Evolutionary conservation across 208 protist species (phyloP).

Genomic region (Crithidia fasciculata): DNA sequence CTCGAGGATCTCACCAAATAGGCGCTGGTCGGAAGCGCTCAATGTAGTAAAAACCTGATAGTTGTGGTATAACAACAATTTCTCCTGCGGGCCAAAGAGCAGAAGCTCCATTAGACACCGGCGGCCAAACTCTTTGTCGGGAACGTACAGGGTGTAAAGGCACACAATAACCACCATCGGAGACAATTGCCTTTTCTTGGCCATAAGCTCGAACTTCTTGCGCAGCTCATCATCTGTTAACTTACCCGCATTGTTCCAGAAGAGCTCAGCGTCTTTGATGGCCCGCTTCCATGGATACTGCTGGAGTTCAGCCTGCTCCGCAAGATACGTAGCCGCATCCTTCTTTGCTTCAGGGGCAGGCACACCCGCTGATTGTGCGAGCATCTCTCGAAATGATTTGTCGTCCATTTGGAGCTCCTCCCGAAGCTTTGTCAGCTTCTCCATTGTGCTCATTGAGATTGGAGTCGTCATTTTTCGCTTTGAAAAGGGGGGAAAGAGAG

Average conservation of each 20-base stretch:
- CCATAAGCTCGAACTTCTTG: background rate
- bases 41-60: background rate
- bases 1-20: background rate
- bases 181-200: background rate
- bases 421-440: background rate
- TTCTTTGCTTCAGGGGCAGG: background rate
- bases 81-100: conserved; percentile 1
- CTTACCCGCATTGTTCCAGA: background rate
- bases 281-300: background rate
- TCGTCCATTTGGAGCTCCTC: background rate
- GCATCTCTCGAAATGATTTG: background rate
- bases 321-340: background rate
- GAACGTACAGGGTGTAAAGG: background rate
- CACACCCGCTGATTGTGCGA: background rate
- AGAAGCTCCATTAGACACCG: background rate
- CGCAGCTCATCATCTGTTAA: background rate
- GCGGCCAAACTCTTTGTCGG: conserved; percentile 1
- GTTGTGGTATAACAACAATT: background rate
- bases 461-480: background rate
- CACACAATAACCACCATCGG: conserved; percentile 6
- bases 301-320: background rate
- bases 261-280: background rate
- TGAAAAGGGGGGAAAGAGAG: background rate
- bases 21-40: background rate
- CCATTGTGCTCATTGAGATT: background rate